Base-by-base conservation (phyloP, 495 filamentous ascomycete genomes). In the Evansstolkia leycettana region DNA sequence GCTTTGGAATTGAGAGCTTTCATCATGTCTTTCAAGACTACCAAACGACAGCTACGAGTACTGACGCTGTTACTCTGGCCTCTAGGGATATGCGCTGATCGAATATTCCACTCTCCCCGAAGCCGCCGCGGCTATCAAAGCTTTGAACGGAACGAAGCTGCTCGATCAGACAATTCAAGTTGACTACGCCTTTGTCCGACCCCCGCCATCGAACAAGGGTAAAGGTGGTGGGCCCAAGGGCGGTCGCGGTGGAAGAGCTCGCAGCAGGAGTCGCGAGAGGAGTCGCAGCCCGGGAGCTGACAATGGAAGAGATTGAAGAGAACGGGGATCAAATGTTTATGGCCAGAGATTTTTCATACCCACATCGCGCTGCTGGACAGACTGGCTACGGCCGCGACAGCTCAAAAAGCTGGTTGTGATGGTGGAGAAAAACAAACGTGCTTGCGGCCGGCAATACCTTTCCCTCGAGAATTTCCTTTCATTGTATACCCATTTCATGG, bases 111-210 rank as follows among this genome's bases (percentile, higher is more conserved):
- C 88, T 12, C 72, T 90, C 13, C 70, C 78, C 42, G 86, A 94
- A 54, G 90, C 88, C 14, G 72, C 75, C 33, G 82, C 79, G 23
- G 88, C 88, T 31, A 88, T 95, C 50, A 81, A 86, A 50, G 79
- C 79, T 44, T 80, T 85, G 32, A 75, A 93, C 57, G 71, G 75
- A 18, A 72, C 73, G 19, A 88, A 93, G 58, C 60, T 96, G 20
- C 76, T 99, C 18, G 90, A 96, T 42, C 87, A 96, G 68, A 92
- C 83, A 1, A 78, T 99, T 31, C 55, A 70, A 31, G 86, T 93
- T 29, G 92, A 99, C 64, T 99, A 89, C 56, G 92, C 89, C 2
- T 96, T 99, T 58, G 92, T 99, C 27, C 75, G 92, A 33, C 88
- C 92, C 31, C 89, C 92, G 28, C 85, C 87, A 10, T 67, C 73